phyloP scores from a whole-genome alignment of 768 basidiomycete genomes.

The Mycena haematopus region DNA sequence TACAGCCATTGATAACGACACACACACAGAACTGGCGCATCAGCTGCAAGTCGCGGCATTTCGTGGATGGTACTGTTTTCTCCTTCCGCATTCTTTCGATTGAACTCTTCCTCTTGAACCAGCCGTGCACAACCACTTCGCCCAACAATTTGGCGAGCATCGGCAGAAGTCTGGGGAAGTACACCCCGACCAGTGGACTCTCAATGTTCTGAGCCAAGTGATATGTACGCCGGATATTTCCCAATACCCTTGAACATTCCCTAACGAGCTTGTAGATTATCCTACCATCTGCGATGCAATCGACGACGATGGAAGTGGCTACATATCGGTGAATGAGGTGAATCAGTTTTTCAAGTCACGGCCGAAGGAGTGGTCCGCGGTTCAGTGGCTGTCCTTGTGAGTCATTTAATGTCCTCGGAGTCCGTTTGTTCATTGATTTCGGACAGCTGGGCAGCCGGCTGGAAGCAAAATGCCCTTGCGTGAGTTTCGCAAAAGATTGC shows the following conservation, averaged over 20 bases:
- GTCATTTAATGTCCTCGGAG: neutral
- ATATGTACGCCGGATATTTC: slow-evolving; percentile 19
- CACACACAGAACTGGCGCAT: slow-evolving; percentile 30
- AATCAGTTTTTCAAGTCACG: slow-evolving; percentile 34
- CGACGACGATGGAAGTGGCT: slow-evolving; percentile 35
- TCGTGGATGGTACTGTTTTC: slow-evolving; percentile 26
- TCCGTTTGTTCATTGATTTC: neutral
- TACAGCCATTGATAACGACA: neutral
- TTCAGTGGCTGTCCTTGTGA: slow-evolving; percentile 33
- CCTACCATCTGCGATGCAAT: slow-evolving; percentile 35
- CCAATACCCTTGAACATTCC: too few relatives aligned
- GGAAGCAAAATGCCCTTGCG: slow-evolving; percentile 36
- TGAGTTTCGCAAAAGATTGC: slow-evolving; percentile 9
- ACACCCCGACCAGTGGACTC: slow-evolving; percentile 29
- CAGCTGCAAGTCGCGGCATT: slow-evolving; percentile 31
- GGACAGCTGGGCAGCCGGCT: slow-evolving; percentile 37
- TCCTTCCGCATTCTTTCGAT: neutral
- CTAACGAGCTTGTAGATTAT: slow-evolving; percentile 23
- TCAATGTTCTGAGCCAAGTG: slow-evolving; percentile 29
- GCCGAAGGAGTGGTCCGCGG: slow-evolving; percentile 33
- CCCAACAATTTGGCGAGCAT: slow-evolving; percentile 28
- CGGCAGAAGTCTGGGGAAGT: slow-evolving; percentile 1
- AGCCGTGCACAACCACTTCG: slow-evolving; percentile 34
- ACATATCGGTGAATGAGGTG: slow-evolving; percentile 33
- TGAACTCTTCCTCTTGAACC: neutral